Percentiles rank a stretch among this genome's conserved stretches.
Conservation (phyloP, 2,329 filamentous ascomycete species). For the Drechslerella coelobrocha region DNA sequence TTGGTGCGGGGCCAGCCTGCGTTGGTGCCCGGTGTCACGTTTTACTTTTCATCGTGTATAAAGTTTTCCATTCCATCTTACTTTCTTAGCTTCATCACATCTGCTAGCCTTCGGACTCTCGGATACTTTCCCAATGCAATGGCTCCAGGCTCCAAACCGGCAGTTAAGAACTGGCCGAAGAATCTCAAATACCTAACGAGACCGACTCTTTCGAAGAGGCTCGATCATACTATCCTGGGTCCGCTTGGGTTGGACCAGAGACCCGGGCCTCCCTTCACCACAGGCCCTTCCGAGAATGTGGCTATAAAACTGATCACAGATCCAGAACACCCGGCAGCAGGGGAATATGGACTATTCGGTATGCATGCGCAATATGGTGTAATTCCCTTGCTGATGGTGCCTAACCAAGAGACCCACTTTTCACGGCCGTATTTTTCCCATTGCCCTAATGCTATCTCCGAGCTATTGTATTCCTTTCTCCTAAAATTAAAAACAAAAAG, state of each 20-base stretch:
- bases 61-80: too few relatives aligned
- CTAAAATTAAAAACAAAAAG: slow-evolving; percentile 1
- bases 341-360: slow-evolving; percentile 49
- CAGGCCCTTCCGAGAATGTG: slow-evolving; percentile 47
- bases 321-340: slow-evolving; percentile 32
- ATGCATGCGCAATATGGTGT: slow-evolving; percentile 14
- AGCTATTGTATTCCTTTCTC: too few relatives aligned
- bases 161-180: slow-evolving; percentile 45
- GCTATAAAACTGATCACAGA: slow-evolving; percentile 48
- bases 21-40: neutral
- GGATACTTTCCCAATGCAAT: slow-evolving; percentile 18
- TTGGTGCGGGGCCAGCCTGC: neutral
- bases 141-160: slow-evolving; percentile 30
- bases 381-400: slow-evolving; percentile 28
- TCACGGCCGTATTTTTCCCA: neutral
- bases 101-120: too few relatives aligned
- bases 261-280: slow-evolving; percentile 33
- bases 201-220: slow-evolving; percentile 44
- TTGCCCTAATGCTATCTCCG: neutral
- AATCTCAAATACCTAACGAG: slow-evolving; percentile 40
- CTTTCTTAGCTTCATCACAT: too few relatives aligned
- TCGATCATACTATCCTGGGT: slow-evolving; percentile 31
- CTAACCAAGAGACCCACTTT: slow-evolving; percentile 23
- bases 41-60: neutral
- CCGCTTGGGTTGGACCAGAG: slow-evolving; percentile 30